These are phyloP conservation scores for Xylaria sp. DNA, from an alignment of 2,329 filamentous ascomycete genomes.

Conservation along the genomic window DNA sequence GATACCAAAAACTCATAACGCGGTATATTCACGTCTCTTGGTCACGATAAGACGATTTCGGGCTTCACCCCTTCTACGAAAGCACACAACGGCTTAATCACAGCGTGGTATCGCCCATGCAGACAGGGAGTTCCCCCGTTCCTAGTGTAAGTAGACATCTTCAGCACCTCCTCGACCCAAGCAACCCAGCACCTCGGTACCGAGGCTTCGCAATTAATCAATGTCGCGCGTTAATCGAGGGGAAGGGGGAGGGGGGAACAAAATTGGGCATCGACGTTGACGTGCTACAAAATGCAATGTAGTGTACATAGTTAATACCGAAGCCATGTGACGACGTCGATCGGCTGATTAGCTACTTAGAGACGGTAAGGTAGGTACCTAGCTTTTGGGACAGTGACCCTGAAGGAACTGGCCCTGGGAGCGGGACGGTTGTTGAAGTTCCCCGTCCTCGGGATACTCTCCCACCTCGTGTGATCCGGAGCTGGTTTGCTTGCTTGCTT, in stretches of 20 bases:
- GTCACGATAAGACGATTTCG: no score
- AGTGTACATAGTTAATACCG: neutral
- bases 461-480: neutral
- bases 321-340: neutral
- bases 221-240: neutral
- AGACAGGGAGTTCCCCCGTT: neutral
- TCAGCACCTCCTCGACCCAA: neutral
- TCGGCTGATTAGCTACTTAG: neutral
- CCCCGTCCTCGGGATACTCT: neutral
- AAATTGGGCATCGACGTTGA: neutral
- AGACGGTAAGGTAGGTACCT: no score
- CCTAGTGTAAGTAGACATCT: neutral
- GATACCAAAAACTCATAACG: no score
- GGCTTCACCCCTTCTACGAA: neutral
- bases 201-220: neutral
- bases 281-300: neutral
- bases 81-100: neutral
- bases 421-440: neutral
- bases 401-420: neutral
- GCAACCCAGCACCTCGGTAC: constrained; percentile 2
- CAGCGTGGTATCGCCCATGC: neutral
- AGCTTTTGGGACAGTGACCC: neutral
- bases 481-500: neutral
- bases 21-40: no score
- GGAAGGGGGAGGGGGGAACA: no score